Percentiles rank a stretch among this genome's conserved stretches.
Conservation (phyloP, 2,329 filamentous ascomycete genomes). For the Sporothrix brunneoviolacea region DNA sequence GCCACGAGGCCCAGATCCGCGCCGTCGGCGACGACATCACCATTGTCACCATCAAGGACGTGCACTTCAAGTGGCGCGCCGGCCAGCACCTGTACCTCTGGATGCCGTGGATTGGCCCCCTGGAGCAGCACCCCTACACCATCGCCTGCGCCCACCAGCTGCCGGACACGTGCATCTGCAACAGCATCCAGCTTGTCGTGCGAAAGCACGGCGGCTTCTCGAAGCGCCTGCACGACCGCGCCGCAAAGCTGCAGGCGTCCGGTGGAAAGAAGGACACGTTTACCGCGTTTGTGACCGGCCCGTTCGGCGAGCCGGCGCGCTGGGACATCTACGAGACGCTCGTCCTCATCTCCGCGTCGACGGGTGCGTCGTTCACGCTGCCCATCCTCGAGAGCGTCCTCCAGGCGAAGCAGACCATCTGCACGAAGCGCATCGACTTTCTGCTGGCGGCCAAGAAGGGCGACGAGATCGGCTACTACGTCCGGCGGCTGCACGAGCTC, state of each 20-base stretch:
- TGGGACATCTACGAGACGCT: conserved; percentile 55
- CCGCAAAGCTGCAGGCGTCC: conserved; percentile 28
- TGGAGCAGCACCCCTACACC: conserved; percentile 56
- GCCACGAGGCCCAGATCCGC: conserved; percentile 44
- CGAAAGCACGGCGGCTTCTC: conserved; percentile 53
- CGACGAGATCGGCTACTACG: conserved; percentile 51
- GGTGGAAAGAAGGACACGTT: conserved; percentile 20
- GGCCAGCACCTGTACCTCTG: conserved; percentile 57
- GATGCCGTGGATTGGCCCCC: conserved; percentile 46
- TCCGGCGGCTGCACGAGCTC: conserved; percentile 40
- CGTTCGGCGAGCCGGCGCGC: conserved; percentile 47
- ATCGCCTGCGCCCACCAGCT: conserved; percentile 50
- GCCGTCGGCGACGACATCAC: conserved; percentile 47
- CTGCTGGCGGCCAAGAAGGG: conserved; percentile 44
- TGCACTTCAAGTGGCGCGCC: conserved; percentile 52
- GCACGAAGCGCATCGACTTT: conserved; percentile 47
- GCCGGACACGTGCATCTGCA: conserved; percentile 47
- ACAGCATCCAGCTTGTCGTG: conserved; percentile 53
- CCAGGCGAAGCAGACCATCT: conserved; percentile 33
- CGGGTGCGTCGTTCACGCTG: conserved; percentile 55
- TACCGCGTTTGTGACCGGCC: conserved; percentile 47
- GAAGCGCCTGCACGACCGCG: conserved; percentile 42
- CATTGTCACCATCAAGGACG: conserved; percentile 52
- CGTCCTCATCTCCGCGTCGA: conserved; percentile 54
- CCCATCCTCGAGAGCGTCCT: conserved; percentile 52